Evolutionary conservation across 164 flowering plant species (phyloP), one percentile per base, ranked within the genome.

Genomic region (Vitis rupestris): DNA sequence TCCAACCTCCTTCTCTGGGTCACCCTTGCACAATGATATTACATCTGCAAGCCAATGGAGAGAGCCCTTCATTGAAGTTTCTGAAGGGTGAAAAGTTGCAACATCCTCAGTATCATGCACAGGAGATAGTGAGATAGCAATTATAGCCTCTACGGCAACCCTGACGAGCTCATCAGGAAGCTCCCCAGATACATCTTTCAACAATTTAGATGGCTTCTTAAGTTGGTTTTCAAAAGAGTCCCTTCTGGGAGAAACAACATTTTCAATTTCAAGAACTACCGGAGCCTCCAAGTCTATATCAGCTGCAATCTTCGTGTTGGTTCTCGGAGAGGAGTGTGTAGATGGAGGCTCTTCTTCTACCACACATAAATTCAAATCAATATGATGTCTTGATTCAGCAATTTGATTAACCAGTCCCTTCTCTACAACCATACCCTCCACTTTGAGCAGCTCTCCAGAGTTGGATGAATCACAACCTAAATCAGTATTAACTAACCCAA

Each of bases 21-120:
- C 75, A 66, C 57, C 71, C 10, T 68, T 44, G 61, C 59, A 51
- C 13, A 82, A 73, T 60, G 79, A 76, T 64, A 80, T 74, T 50
- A 82, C 69, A 14, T 86, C 92, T 19, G 90, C 90, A 71, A 91
- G 82, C 92, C 87, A 89, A 48, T 30, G 65, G 27, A 91, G 90
- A 23, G 80, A 56, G 13, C 82, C 80, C 3, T 17, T 59, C 16
- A 59, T 52, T 10, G 72, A 61, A 71, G 68, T 64, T 60, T 70
- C 74, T 50, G 74, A 31, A 23, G 68, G 59, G 9, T 61, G 59
- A 67, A 13, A 44, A 66, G 69, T 53, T 23, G 12, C 61, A 37
- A 50, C 54, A 3, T 64, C 73, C 5, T 49, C 57, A 62, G 16
- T 54, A 59, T 69, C 30, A 50, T 44, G 63, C 9, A 31, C 49